Base-by-base conservation (phyloP, 2,329 filamentous ascomycete species). In the Clarireedia sp. region DNA sequence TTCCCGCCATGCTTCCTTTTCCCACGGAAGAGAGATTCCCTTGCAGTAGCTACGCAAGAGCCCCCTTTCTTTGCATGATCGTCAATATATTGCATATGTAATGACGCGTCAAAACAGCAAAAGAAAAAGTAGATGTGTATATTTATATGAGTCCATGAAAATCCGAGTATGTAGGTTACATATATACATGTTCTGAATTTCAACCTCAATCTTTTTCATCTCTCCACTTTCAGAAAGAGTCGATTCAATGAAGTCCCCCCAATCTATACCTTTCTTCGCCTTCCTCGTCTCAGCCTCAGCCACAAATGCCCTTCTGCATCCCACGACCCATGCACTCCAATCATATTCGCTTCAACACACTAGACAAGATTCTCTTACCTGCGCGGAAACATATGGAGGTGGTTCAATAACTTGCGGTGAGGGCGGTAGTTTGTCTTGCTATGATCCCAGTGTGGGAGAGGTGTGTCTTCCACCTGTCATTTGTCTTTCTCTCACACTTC, bases 381-480 rank as follows among this genome's bases (percentile, higher is more conserved):
- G 60, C 36, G 43, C 52, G 3, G 33, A 63, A 38, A 60, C 58
- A 1, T 63, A 59, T 9, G 60, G 61, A 7, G 50, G 41, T 9
- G 60, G 59, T 3, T 61, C 57, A 0, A 41, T 60, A 3, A 54
- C 47, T 0, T 63, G 57, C 46, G 61, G 59, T 19, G 37, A 51
- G 10, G 16, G 2, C 3, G 43, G 49, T 10, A 62, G 57, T 41
- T 29, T 37, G 38, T 63, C 47, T 41, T 62, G 60, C 37, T 64
- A 62, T 51, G 51, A 63, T 60, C 62, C 61, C n/a, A 57, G 54
- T 2, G 16, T 59, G 5, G 60, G 59, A 37, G 60, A 64, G 36
- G 60, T 61, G 48, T 9, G 46, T 46, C 43, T 14, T 41, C 3
- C 23, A 44, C 17, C 6, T 12, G n/a, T 48, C 3, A 4, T 49